Percentiles rank a stretch among this genome's conserved stretches.
Conservation (phyloP, 208 protist genomes). For the Trypanosoma cruzi region DNA sequence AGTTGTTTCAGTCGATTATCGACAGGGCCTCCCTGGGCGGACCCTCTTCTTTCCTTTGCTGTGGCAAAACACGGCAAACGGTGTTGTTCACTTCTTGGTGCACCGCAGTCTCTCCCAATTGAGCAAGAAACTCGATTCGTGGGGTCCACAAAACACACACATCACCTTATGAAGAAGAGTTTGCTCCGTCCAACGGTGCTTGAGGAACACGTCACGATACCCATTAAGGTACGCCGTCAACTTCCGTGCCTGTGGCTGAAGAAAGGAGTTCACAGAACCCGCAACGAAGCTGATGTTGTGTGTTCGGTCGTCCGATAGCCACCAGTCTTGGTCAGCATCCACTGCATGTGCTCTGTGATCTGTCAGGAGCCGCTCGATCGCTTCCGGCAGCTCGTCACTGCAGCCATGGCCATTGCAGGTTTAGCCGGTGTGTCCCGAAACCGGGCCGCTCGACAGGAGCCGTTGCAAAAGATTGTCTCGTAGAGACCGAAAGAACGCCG, state of each 20-base stretch:
- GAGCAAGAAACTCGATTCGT: conserved; percentile 20
- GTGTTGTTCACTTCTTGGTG: conserved; percentile 12
- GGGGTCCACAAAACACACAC: conserved; percentile 26
- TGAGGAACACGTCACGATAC: conserved; percentile 27
- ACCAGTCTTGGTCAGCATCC: conserved; percentile 20
- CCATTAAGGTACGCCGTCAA: conserved; percentile 27
- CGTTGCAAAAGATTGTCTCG: conserved; percentile 20
- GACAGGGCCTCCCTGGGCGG: conserved; percentile 7
- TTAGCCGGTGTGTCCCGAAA: conserved; percentile 25
- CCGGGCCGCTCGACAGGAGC: conserved; percentile 9
- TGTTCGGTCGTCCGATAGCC: conserved; percentile 30
- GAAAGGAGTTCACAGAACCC: conserved; percentile 23
- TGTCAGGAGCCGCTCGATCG: conserved; percentile 13
- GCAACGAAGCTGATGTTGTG: conserved; percentile 34
- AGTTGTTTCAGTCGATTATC: not conserved
- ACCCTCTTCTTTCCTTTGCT: conserved; percentile 25
- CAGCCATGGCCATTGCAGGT: conserved; percentile 30
- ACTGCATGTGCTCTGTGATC: not conserved
- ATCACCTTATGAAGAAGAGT: conserved; percentile 32
- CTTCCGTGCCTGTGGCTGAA: conserved; percentile 11
- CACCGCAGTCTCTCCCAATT: conserved; percentile 29
- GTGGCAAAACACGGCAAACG: conserved; percentile 26
- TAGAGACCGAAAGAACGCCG: conserved; percentile 10
- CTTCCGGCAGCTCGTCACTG: conserved; percentile 28
- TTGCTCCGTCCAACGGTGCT: conserved; percentile 34